Percentiles rank a stretch among this genome's conserved stretches.
phyloP scores from a whole-genome alignment of 2,329 filamentous ascomycete species.

The Sclerotinia glacialis region DNA sequence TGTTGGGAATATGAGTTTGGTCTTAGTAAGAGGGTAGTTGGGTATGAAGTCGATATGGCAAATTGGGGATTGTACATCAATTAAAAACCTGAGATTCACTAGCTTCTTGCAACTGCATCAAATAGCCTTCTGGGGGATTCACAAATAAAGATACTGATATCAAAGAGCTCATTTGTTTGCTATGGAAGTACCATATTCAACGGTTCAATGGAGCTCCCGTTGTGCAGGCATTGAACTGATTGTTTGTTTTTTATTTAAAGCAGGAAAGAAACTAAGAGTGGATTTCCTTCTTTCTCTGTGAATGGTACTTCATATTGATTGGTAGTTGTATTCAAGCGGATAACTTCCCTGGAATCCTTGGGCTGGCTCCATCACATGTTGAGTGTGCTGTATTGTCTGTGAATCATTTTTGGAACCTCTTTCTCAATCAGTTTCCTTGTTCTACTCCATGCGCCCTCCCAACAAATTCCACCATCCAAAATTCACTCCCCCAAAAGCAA shows the following conservation, averaged over 20 bases:
- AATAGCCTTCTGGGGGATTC: background rate
- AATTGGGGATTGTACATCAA: background rate
- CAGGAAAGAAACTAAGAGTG: no score
- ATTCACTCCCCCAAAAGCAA: background rate
- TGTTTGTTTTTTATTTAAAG: background rate
- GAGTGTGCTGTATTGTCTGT: background rate
- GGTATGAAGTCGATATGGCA: no score
- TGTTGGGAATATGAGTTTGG: background rate
- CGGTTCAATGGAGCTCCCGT: background rate
- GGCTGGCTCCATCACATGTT: background rate
- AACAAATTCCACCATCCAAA: background rate
- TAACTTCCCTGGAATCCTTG: background rate
- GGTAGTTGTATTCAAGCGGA: background rate
- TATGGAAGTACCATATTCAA: background rate
- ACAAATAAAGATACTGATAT: background rate
- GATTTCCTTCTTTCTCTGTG: background rate
- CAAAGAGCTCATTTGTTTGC: background rate
- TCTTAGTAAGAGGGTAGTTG: background rate
- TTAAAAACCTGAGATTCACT: background rate
- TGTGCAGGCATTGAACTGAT: background rate
- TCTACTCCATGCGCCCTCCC: background rate
- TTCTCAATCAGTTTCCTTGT: no score
- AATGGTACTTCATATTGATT: background rate
- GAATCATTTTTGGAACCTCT: no score
- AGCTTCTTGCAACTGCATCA: background rate